These are phyloP conservation scores for Trichomonas vaginalis DNA, from an alignment of 208 protist genomes.

Conservation along the genomic window DNA sequence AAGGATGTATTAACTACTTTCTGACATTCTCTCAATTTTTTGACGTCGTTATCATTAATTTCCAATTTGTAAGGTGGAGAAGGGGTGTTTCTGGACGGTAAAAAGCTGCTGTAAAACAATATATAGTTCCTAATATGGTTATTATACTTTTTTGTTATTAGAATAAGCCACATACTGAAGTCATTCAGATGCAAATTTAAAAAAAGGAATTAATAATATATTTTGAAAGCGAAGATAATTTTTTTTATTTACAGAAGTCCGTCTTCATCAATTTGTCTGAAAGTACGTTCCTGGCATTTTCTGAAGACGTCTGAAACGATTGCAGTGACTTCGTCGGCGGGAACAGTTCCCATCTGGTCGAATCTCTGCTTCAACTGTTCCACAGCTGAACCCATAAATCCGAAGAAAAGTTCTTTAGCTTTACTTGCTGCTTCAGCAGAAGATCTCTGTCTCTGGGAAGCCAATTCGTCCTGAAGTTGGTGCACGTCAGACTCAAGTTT, in stretches of 20 bases:
- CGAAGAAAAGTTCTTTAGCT: background rate
- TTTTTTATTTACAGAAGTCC: constrained; percentile 1
- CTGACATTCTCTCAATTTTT: too few relatives aligned
- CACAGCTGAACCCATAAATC: background rate
- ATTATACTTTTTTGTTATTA: too few relatives aligned
- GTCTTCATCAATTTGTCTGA: background rate
- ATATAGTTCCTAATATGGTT: too few relatives aligned
- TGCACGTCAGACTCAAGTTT: background rate
- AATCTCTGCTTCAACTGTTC: background rate
- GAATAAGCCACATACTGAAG: too few relatives aligned
- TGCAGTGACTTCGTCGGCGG: background rate
- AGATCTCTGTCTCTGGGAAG: background rate
- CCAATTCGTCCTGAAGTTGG: background rate
- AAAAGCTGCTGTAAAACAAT: too few relatives aligned
- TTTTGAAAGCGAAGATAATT: too few relatives aligned
- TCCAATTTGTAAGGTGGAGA: too few relatives aligned
- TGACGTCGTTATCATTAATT: too few relatives aligned
- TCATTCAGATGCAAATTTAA: too few relatives aligned
- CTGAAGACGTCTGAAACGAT: background rate
- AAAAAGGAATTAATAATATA: too few relatives aligned
- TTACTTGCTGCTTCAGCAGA: background rate
- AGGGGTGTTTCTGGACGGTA: too few relatives aligned
- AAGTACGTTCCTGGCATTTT: background rate
- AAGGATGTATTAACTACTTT: too few relatives aligned
- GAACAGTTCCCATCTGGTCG: background rate